phyloP scores from a whole-genome alignment of 2,329 filamentous ascomycete species.

The Decorospora gaudefroyi region DNA sequence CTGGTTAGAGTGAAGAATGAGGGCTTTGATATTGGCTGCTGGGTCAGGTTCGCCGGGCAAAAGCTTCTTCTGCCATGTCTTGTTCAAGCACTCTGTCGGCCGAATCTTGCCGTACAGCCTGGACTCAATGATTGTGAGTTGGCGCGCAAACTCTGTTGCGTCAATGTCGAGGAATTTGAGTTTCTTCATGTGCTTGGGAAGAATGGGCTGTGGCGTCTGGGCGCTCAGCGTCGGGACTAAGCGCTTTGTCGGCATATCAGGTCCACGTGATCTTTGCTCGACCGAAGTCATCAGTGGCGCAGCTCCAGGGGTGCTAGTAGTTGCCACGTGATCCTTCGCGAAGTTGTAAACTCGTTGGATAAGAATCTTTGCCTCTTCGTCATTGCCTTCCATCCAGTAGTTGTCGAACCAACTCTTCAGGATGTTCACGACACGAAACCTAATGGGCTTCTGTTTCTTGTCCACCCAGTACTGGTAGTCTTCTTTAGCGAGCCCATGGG shows the following conservation, averaged over 20 bases:
- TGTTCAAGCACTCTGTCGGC: constrained; percentile 93
- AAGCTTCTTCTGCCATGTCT: constrained; percentile 98
- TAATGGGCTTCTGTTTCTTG: constrained; percentile 92
- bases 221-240: constrained; percentile 85
- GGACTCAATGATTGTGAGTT: constrained; percentile 96
- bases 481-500: constrained; percentile 71
- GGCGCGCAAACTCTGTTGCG: constrained; percentile 92
- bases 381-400: constrained; percentile 97
- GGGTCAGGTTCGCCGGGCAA: constrained; percentile 79
- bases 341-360: constrained; percentile 90
- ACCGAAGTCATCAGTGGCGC: constrained; percentile 82
- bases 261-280: constrained; percentile 84
- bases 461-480: constrained; percentile 90
- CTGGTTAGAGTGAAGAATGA: constrained; percentile 97
- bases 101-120: constrained; percentile 94
- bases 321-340: constrained; percentile 87
- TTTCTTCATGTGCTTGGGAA: constrained; percentile 99
- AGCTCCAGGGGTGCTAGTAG: constrained; percentile 89
- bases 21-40: constrained; percentile 89
- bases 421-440: constrained; percentile 96
- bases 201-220: constrained; percentile 82
- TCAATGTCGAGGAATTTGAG: constrained; percentile 98
- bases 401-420: constrained; percentile 98
- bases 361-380: constrained; percentile 78
- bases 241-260: constrained; percentile 82